Evolutionary conservation across 108 stramenopile species (phyloP), one percentile per base, ranked within the genome.

Genomic region (Pelagomonas calceolata): DNA sequence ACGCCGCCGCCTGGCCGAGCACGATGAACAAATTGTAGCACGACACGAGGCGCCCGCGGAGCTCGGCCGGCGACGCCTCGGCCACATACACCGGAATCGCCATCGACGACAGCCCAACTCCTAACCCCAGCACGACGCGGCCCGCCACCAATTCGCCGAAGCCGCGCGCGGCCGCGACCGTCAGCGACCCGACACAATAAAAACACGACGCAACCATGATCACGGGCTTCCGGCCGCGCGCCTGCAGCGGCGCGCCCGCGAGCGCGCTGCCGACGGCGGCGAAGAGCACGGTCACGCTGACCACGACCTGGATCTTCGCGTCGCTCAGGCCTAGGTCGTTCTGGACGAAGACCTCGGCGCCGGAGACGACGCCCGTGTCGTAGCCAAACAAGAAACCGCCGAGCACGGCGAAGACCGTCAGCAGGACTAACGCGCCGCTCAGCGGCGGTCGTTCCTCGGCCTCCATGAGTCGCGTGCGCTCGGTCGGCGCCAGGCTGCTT

Each of bases 81-180:
- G 90, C 87, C 69, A 93, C 88, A 74, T 92, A 92, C 5, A 93
- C 67, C 17, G 92, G 92, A 18, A 87, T 84, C 16, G 89, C 88
- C 32, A 91, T 66, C 67, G 78, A 81, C 32, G 90, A 85, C 39
- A 91, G 60, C 0, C 92, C 92, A 44, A 93, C 89, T 3, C 86
- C 92, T 26, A 90, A 15, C 5, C 92, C 90, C 30, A 91, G 70
- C 29, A 90, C 70, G 16, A 87, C 70, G 32, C 92, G 75, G 10
- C 90, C 92, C 0, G 81, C 4, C 9, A 91, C 78, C 63, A 93
- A 39, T 0, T 39, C 70, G 0, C 36, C 0, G 76, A 85, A 90
- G 14, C 21, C 14, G 21, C 21, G 51, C 51, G 51, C 51, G 29
- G 70, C 30, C 17, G 68, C 73, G 34, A 90, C 33, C 34, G 86